Evolutionary conservation across 176 grass and related monocot genomes (phyloP).

Genomic region (Raddia guianensis): DNA sequence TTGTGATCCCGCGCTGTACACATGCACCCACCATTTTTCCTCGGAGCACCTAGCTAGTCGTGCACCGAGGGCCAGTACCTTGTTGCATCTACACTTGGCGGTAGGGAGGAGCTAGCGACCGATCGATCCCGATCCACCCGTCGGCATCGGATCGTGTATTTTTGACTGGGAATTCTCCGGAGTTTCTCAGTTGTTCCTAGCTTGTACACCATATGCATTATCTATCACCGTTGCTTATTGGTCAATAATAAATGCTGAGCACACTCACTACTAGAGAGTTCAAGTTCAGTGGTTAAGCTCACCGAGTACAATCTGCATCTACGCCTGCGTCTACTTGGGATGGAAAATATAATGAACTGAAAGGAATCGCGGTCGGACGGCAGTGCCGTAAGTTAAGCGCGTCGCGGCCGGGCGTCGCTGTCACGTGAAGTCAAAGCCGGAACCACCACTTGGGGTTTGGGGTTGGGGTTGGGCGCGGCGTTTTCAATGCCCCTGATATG

Average conservation of each 20-base stretch:
- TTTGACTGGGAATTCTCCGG: constrained; percentile 26
- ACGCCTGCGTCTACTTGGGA: not conserved
- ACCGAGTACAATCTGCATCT: too few species aligned
- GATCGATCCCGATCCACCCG: constrained; percentile 5
- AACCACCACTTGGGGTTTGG: not conserved
- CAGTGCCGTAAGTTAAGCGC: not conserved
- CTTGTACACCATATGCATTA: not conserved
- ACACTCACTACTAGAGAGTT: not conserved
- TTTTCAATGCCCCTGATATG: not conserved
- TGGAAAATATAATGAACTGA: too few species aligned
- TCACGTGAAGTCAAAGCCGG: constrained; percentile 30
- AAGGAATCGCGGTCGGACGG: not conserved
- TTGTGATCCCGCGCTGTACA: not conserved
- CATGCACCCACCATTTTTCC: constrained; percentile 38
- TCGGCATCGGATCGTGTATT: constrained; percentile 37
- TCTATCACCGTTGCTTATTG: not conserved
- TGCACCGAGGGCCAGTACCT: constrained; percentile 9
- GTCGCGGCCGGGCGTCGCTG: not conserved
- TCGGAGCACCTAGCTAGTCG: constrained; percentile 3
- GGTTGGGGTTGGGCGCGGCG: not conserved
- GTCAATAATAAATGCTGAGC: constrained; percentile 33
- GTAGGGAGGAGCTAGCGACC: not conserved
- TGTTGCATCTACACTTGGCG: not conserved
- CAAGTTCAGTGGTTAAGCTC: too few species aligned
- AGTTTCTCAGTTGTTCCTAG: constrained; percentile 3